phyloP scores from a whole-genome alignment of 2,329 filamentous ascomycete genomes.

The Huntiella abstrusa region DNA sequence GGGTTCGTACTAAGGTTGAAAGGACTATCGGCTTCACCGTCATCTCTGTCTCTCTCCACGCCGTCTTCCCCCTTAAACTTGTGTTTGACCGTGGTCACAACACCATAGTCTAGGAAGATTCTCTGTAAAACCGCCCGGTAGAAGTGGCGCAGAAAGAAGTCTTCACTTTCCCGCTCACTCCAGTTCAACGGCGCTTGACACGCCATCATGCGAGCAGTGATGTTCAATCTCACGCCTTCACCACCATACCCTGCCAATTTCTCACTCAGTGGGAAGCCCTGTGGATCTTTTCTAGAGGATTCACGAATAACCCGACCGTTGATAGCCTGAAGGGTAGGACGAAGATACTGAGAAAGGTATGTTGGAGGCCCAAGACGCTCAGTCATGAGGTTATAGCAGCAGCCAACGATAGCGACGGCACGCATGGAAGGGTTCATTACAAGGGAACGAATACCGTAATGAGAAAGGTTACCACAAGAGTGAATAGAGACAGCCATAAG shows the following conservation, averaged over 20 bases:
- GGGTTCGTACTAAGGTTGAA: conserved; percentile 49
- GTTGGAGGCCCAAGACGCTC: conserved; percentile 75
- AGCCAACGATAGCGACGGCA: conserved; percentile 89
- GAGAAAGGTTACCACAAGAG: conserved; percentile 92
- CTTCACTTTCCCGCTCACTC: conserved; percentile 60
- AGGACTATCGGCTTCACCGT: conserved; percentile 20
- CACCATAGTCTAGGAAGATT: conserved; percentile 71
- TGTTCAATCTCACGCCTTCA: conserved; percentile 66
- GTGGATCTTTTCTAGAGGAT: conserved; percentile 57
- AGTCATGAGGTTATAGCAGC: conserved; percentile 93
- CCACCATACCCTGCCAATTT: conserved; percentile 39
- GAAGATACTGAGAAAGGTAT: conserved; percentile 63
- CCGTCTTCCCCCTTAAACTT: conserved; percentile 3
- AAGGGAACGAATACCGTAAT: conserved; percentile 78
- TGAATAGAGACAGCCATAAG: conserved; percentile 90
- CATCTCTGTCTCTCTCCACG: conserved; percentile 14
- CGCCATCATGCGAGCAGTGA: conserved; percentile 95
- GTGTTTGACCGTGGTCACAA: conserved; percentile 44
- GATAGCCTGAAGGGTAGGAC: conserved; percentile 46
- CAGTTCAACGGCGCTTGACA: conserved; percentile 91
- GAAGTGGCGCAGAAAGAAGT: conserved; percentile 84
- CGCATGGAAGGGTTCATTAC: conserved; percentile 66
- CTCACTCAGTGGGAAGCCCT: conserved; percentile 86
- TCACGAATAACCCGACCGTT: conserved; percentile 52
- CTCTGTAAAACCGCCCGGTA: conserved; percentile 80